These are phyloP conservation scores for Sugiyamaella grinbergsii DNA, from an alignment of 1,139 yeast genomes.

Conservation along the genomic window DNA sequence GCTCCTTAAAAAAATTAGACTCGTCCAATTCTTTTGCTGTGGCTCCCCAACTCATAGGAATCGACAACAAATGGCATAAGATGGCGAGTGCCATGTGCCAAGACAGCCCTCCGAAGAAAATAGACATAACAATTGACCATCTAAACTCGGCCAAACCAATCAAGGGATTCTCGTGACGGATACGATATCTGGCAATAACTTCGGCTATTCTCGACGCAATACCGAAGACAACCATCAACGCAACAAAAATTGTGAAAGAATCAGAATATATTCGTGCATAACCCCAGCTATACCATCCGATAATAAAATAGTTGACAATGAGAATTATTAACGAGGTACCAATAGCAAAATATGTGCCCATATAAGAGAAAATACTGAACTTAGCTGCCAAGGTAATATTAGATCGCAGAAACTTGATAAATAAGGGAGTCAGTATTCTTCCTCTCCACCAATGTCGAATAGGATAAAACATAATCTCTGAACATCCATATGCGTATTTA, in stretches of 20 bases:
- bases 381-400: not conserved
- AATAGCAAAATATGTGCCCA: constrained; percentile 1
- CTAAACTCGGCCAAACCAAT: constrained; percentile 1
- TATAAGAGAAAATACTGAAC: not conserved
- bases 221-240: not conserved
- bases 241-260: not conserved
- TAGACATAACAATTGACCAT: not conserved
- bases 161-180: not conserved
- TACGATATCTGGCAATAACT: not conserved
- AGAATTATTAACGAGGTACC: not conserved
- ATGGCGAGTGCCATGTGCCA: constrained; percentile 1
- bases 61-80: not conserved
- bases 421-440: not conserved
- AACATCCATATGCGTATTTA: not conserved
- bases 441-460: constrained; percentile 1
- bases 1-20: not conserved
- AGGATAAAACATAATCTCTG: constrained; percentile 1
- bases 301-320: constrained; percentile 1
- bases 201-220: not conserved
- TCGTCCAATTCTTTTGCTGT: constrained; percentile 1
- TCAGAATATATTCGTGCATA: not conserved
- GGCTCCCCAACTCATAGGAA: not conserved
- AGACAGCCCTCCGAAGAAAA: constrained; percentile 1
- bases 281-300: constrained; percentile 1
- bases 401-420: not conserved